Evolutionary conservation across 345 rosid species (phyloP).

Genomic region (Bretschneidera sinensis): DNA sequence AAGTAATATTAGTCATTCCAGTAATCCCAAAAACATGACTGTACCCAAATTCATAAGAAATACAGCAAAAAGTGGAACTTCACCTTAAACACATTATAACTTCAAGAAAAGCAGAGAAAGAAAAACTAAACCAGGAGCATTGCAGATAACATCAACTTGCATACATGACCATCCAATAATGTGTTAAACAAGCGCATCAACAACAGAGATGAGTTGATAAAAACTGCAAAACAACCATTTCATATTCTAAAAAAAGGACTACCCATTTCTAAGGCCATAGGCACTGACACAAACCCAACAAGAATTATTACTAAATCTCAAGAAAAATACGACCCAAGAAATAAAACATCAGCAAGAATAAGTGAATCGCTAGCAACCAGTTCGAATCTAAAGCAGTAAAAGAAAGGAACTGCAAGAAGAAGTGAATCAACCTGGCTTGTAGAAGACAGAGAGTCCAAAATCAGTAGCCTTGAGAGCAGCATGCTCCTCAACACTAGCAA

Average conservation of each 20-base stretch:
- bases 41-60: too few relatives aligned
- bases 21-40: too few relatives aligned
- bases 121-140: background rate
- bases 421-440: constrained; percentile 49
- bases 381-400: constrained; percentile 3
- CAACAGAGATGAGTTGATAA: background rate
- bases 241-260: background rate
- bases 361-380: background rate
- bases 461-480: constrained; percentile 77
- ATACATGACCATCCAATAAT: background rate
- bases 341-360: constrained; percentile 1
- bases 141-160: background rate
- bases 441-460: constrained; percentile 76
- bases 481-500: constrained; percentile 53
- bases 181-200: background rate
- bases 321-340: background rate
- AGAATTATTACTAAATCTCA: background rate
- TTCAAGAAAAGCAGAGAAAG: background rate
- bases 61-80: too few relatives aligned
- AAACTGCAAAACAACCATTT: background rate
- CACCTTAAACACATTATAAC: too few relatives aligned
- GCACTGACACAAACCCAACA: background rate
- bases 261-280: background rate
- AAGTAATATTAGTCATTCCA: too few relatives aligned
- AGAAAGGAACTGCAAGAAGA: background rate